A percentile compares a stretch with the other conserved stretches of the same genome.
phyloP scores from a whole-genome alignment of 495 filamentous ascomycete genomes.

The Podospora pseudocomata region DNA sequence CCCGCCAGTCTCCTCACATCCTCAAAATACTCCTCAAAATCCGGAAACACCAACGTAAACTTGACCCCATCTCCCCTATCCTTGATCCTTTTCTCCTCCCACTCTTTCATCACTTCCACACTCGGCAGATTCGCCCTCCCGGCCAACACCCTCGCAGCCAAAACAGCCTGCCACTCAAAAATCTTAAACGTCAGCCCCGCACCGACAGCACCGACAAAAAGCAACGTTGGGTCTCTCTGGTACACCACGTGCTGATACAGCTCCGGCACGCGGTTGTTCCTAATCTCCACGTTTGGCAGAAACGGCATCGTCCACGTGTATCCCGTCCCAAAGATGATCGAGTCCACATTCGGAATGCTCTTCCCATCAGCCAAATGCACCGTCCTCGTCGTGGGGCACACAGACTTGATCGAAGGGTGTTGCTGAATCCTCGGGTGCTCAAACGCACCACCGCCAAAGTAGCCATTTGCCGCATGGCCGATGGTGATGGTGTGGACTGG shows the following conservation, averaged over 20 bases:
- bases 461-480: conserved; percentile 44
- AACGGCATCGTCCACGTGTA: conserved; percentile 57
- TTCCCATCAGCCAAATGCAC: conserved; percentile 50
- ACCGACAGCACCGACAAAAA: conserved; percentile 33
- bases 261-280: conserved; percentile 53
- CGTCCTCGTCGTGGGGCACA: conserved; percentile 39
- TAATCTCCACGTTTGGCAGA: conserved; percentile 44
- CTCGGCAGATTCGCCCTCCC: conserved; percentile 44
- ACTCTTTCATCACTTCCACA: conserved; percentile 41
- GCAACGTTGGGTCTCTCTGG: conserved; percentile 39
- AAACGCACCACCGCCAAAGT: conserved; percentile 52
- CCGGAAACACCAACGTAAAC: conserved; percentile 50
- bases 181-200: conserved; percentile 38
- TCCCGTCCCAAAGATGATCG: conserved; percentile 57
- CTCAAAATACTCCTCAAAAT: conserved; percentile 57
- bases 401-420: conserved; percentile 39
- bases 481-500: conserved; percentile 34
- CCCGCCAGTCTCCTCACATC: conserved; percentile 45
- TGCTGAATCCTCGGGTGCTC: conserved; percentile 45
- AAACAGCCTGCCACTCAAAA: conserved; percentile 45
- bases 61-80: conserved; percentile 47
- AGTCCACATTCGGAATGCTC: conserved; percentile 46
- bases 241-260: conserved; percentile 57
- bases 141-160: conserved; percentile 35
- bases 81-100: conserved; percentile 51